A percentile compares a stretch with the other conserved stretches of the same genome.
Conservation (phyloP, 2,329 filamentous ascomycete species). For the Torrubiella hemipterigena region DNA sequence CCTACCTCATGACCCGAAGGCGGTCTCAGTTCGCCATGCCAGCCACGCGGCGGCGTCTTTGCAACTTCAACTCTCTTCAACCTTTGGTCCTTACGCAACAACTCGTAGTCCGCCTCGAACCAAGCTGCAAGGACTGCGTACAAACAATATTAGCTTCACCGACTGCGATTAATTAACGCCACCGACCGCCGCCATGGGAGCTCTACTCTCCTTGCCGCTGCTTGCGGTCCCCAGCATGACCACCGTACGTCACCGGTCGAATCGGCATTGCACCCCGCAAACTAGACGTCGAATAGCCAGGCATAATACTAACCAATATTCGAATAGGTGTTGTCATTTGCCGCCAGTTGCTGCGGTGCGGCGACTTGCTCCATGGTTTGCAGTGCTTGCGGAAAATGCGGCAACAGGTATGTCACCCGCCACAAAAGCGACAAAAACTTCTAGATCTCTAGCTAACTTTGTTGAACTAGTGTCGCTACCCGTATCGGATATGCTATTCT, state of each 20-base stretch:
- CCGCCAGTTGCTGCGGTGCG: conserved; percentile 87
- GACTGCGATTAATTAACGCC: not conserved
- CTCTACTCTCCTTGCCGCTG: conserved; percentile 77
- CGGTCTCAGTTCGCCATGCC: no score
- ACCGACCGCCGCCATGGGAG: conserved; percentile 57
- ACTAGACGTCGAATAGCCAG: not conserved
- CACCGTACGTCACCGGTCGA: conserved; percentile 50
- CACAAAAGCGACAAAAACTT: not conserved
- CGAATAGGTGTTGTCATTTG: conserved; percentile 59
- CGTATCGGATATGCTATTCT: conserved; percentile 94
- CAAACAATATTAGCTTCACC: no score
- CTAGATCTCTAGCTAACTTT: conserved; percentile 9
- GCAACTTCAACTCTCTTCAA: no score
- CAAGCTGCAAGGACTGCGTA: no score
- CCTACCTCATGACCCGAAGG: no score
- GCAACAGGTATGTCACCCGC: conserved; percentile 58
- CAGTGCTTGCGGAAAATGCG: conserved; percentile 91
- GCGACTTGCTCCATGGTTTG: conserved; percentile 94
- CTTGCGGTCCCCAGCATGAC: conserved; percentile 77
- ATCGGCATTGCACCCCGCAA: not conserved
- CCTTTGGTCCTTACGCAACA: no score
- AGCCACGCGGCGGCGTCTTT: no score
- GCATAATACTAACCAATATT: conserved; percentile 7
- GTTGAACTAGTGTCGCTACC: conserved; percentile 64
- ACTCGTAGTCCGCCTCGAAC: no score